A percentile compares a stretch with the other conserved stretches of the same genome.
Evolutionary conservation across 2,329 filamentous ascomycete genomes (phyloP).

Genomic region (Aspergillus tubingensis): DNA sequence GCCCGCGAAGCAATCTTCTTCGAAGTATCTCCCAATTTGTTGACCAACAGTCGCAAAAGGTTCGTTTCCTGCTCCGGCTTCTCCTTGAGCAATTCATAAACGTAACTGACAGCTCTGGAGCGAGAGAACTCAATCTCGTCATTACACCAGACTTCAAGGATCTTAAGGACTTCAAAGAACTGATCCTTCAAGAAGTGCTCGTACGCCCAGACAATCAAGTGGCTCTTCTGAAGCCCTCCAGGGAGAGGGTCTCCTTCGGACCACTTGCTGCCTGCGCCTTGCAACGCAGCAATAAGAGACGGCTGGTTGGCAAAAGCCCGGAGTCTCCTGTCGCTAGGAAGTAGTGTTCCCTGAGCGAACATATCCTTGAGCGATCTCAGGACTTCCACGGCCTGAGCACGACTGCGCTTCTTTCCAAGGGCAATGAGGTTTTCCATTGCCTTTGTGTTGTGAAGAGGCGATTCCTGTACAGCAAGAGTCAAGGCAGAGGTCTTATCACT

Average conservation of each 20-base stretch:
- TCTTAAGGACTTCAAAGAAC: conserved; percentile 90
- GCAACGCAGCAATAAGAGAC: conserved; percentile 69
- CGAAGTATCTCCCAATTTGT: conserved; percentile 93
- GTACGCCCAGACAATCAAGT: conserved; percentile 85
- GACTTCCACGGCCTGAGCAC: conserved; percentile 90
- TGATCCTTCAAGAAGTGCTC: conserved; percentile 94
- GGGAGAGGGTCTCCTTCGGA: conserved; percentile 69
- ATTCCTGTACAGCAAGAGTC: conserved; percentile 92
- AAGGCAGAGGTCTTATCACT: conserved; percentile 96
- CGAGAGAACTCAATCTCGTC: conserved; percentile 96
- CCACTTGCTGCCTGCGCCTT: conserved; percentile 66
- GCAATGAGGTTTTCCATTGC: conserved; percentile 81
- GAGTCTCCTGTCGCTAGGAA: conserved; percentile 80
- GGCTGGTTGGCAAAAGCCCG: conserved; percentile 79
- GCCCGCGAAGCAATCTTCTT: conserved; percentile 93
- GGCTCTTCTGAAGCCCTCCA: conserved; percentile 69
- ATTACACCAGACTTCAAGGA: conserved; percentile 88
- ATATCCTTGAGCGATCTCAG: conserved; percentile 92
- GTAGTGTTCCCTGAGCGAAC: conserved; percentile 80
- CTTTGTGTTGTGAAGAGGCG: conserved; percentile 87
- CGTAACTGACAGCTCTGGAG: conserved; percentile 82
- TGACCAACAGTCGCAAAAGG: conserved; percentile 83
- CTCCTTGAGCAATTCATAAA: conserved; percentile 87
- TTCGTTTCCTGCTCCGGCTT: conserved; percentile 98
- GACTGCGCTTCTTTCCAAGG: conserved; percentile 88